Percentiles rank a stretch among this genome's conserved stretches.
Evolutionary conservation across 169 alveolate genomes (phyloP).

Genomic region (Plasmodium adleri): DNA sequence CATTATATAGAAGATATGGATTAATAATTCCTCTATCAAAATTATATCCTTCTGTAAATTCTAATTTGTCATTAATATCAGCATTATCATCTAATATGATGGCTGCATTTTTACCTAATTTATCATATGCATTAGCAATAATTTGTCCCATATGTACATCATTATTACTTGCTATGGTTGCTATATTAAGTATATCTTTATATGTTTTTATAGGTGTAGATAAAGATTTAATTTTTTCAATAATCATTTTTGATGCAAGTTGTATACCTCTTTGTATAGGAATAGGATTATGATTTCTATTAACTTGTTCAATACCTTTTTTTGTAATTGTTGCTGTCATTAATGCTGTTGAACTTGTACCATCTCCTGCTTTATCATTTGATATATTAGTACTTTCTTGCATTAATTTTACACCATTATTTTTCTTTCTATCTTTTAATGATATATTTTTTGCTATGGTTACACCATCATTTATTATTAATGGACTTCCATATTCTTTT

Average conservation of each 20-base stretch:
- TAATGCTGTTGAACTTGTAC: slow-evolving; percentile 92
- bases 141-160: slow-evolving; percentile 90
- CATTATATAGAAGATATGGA: slow-evolving; percentile 91
- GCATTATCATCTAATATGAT: slow-evolving; percentile 90
- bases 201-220: slow-evolving; percentile 89
- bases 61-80: slow-evolving; percentile 90
- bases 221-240: slow-evolving; percentile 87
- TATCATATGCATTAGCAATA: slow-evolving; percentile 91
- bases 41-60: slow-evolving; percentile 91
- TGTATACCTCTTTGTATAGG: slow-evolving; percentile 91
- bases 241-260: slow-evolving; percentile 87
- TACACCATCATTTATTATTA: slow-evolving; percentile 93
- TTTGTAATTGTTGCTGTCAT: slow-evolving; percentile 90
- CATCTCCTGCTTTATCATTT: slow-evolving; percentile 93
- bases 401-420: slow-evolving; percentile 91
- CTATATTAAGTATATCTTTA: slow-evolving; percentile 88
- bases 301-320: slow-evolving; percentile 90
- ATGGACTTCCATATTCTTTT: slow-evolving; percentile 91
- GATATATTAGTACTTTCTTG: slow-evolving; percentile 92
- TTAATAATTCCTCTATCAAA: slow-evolving; percentile 90
- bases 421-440: slow-evolving; percentile 87
- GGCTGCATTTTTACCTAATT: slow-evolving; percentile 91
- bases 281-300: slow-evolving; percentile 90
- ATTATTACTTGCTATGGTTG: slow-evolving; percentile 92
- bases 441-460: slow-evolving; percentile 92